phyloP scores from a whole-genome alignment of 2,329 filamentous ascomycete genomes.

The Calonectria honghensis region DNA sequence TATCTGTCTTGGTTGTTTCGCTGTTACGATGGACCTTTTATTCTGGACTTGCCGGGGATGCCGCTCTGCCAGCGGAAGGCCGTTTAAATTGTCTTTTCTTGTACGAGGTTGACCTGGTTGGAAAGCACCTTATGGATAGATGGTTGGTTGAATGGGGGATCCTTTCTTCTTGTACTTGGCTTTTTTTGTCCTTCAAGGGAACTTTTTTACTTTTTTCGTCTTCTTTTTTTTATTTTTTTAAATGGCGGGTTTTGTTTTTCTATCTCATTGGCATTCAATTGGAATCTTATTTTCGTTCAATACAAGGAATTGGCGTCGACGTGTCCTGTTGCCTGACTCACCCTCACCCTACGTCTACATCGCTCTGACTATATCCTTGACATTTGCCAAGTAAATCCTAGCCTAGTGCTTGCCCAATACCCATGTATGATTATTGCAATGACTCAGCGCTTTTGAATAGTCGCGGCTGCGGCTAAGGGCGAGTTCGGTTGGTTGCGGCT shows the following conservation, averaged over 20 bases:
- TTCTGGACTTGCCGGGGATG: constrained; percentile 4
- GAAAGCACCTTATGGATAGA: constrained; percentile 8
- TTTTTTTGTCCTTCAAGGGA: constrained; percentile 15
- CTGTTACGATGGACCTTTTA: constrained; percentile 11
- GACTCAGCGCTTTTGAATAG: constrained; percentile 15
- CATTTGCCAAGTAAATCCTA: neutral
- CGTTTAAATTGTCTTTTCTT: constrained; percentile 8
- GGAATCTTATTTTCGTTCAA: constrained; percentile 20
- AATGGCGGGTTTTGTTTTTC: constrained; percentile 11
- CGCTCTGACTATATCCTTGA: neutral
- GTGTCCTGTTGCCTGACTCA: neutral
- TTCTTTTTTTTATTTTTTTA: neutral
- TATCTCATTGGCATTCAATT: constrained; percentile 14
- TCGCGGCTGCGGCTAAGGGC: constrained; percentile 4
- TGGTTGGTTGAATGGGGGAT: neutral
- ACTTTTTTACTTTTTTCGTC: neutral
- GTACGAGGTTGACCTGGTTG: constrained; percentile 13
- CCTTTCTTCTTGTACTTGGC: constrained; percentile 15
- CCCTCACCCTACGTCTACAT: neutral
- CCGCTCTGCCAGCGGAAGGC: constrained; percentile 10
- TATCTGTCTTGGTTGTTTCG: constrained; percentile 11
- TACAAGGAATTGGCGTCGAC: constrained; percentile 25
- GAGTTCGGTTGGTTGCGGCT: constrained; percentile 22
- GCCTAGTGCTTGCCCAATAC: no score
- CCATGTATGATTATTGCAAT: neutral